Evolutionary conservation across 2,329 filamentous ascomycete genomes (phyloP).

Genomic region (Aspergillus sp.): DNA sequence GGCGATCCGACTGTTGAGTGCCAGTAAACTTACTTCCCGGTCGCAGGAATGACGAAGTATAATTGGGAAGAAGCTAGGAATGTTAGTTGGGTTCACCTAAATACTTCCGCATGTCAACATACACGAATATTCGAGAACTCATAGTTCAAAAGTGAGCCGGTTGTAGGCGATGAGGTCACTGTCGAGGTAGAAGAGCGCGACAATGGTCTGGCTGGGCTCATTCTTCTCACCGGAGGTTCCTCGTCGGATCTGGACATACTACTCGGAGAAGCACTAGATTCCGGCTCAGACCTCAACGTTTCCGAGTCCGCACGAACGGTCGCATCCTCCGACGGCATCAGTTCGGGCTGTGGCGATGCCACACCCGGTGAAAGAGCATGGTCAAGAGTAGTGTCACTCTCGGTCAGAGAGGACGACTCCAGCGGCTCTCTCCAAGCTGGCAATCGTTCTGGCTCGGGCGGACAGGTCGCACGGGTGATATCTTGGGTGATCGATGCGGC

Average conservation of each 20-base stretch:
- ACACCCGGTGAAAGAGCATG: conserved; percentile 33
- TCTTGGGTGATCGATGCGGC: conserved; percentile 50
- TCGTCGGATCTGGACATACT: conserved; percentile 37
- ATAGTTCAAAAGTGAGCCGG: conserved; percentile 55
- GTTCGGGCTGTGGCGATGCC: conserved; percentile 29
- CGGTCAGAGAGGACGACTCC: conserved; percentile 28
- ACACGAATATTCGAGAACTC: conserved; percentile 62
- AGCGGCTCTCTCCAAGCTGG: conserved; percentile 39
- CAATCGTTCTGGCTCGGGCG: conserved; percentile 50
- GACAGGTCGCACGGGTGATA: conserved; percentile 54
- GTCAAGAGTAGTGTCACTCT: conserved; percentile 31
- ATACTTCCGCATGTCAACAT: conserved; percentile 26
- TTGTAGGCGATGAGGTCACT: conserved; percentile 38
- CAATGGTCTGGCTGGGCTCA: conserved; percentile 41
- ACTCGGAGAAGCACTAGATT: conserved; percentile 25
- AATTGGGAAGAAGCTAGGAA: conserved; percentile 71
- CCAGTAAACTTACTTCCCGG: conserved; percentile 87
- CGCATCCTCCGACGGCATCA: conserved; percentile 35
- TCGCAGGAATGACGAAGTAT: conserved; percentile 84
- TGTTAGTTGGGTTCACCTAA: conserved; percentile 23
- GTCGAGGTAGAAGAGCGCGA: conserved; percentile 36
- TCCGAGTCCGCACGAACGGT: conserved; percentile 30
- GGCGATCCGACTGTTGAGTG: conserved; percentile 89
- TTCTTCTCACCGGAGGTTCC: conserved; percentile 35
- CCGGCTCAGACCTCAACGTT: conserved; percentile 32